Evolutionary conservation across 2,329 filamentous ascomycete species (phyloP).

Genomic region (Nothomitra cinnamomea): DNA sequence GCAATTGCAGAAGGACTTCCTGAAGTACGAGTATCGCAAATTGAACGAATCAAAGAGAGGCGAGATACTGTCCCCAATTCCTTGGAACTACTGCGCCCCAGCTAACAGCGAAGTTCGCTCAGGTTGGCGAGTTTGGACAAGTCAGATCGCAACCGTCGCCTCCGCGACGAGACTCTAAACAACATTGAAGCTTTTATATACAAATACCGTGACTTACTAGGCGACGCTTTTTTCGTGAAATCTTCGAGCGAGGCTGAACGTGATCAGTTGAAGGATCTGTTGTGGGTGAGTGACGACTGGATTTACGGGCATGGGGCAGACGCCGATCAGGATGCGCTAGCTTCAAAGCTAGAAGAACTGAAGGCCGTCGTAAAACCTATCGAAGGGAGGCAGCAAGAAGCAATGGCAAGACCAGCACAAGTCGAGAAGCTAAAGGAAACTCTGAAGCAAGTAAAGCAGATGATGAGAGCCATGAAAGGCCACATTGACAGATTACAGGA

Average conservation of each 20-base stretch:
- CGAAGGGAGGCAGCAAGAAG: conserved; percentile 57
- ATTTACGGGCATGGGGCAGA: conserved; percentile 72
- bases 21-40: conserved; percentile 23
- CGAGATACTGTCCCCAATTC: conserved; percentile 10
- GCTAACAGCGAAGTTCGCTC: background rate
- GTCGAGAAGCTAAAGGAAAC: conserved; percentile 49
- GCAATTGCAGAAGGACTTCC: conserved; percentile 34
- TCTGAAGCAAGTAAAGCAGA: conserved; percentile 53
- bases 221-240: conserved; percentile 55
- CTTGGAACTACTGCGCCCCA: background rate
- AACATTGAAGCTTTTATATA: conserved; percentile 91
- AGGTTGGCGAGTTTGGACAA: conserved; percentile 70
- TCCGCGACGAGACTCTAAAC: conserved; percentile 77
- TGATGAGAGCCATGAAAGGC: conserved; percentile 51
- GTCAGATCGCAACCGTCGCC: conserved; percentile 61
- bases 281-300: conserved; percentile 66
- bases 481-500: conserved; percentile 56
- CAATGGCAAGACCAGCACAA: conserved; percentile 50
- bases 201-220: conserved; percentile 65
- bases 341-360: conserved; percentile 57
- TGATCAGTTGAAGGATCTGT: conserved; percentile 45
- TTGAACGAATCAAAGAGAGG: conserved; percentile 41
- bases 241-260: conserved; percentile 55
- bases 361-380: conserved; percentile 65
- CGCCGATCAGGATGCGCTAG: conserved; percentile 58